Conservation (phyloP, 2,329 filamentous ascomycete species). For the Colletotrichum plurivorum region DNA sequence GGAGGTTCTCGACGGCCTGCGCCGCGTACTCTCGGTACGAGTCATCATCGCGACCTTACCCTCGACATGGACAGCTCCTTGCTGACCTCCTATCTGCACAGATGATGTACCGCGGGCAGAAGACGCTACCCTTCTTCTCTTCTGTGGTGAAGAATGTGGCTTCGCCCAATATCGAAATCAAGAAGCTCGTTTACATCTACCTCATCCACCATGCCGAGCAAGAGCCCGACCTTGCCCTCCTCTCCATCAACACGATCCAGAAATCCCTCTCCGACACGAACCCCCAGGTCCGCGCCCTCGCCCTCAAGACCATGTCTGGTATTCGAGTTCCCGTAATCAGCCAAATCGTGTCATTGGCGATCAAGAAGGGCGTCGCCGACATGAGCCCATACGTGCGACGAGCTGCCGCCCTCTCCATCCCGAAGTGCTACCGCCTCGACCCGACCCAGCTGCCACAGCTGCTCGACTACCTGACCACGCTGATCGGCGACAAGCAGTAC, state of each 20-base stretch:
- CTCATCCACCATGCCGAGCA: slow-evolving; percentile 96
- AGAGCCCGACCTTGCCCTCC: slow-evolving; percentile 92
- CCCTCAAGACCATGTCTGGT: slow-evolving; percentile 95
- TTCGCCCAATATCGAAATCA: slow-evolving; percentile 92
- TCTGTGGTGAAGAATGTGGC: slow-evolving; percentile 98
- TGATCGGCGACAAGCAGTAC: slow-evolving; percentile 93
- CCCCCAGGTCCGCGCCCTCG: slow-evolving; percentile 90
- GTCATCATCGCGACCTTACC: slow-evolving; percentile 30
- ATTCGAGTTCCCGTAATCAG: slow-evolving; percentile 98
- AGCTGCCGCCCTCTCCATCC: slow-evolving; percentile 92
- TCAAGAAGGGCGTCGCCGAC: slow-evolving; percentile 93
- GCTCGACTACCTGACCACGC: slow-evolving; percentile 81
- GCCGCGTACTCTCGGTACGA: slow-evolving; percentile 84
- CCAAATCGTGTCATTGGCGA: slow-evolving; percentile 95
- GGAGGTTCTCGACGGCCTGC: slow-evolving; percentile 92
- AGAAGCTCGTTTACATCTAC: slow-evolving; percentile 99
- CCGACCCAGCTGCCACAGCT: slow-evolving; percentile 88
- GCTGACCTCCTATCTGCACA: slow-evolving; percentile 54
- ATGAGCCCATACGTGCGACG: slow-evolving; percentile 96
- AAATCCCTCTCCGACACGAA: slow-evolving; percentile 95
- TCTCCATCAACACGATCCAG: slow-evolving; percentile 99
- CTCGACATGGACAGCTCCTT: slow-evolving; percentile 15
- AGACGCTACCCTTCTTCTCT: slow-evolving; percentile 95
- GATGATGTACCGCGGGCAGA: slow-evolving; percentile 96
- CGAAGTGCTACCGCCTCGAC: slow-evolving; percentile 95